Evolutionary conservation across 768 basidiomycete genomes (phyloP), one percentile per base, ranked within the genome.

Genomic region (Boletus tylopilopsis): DNA sequence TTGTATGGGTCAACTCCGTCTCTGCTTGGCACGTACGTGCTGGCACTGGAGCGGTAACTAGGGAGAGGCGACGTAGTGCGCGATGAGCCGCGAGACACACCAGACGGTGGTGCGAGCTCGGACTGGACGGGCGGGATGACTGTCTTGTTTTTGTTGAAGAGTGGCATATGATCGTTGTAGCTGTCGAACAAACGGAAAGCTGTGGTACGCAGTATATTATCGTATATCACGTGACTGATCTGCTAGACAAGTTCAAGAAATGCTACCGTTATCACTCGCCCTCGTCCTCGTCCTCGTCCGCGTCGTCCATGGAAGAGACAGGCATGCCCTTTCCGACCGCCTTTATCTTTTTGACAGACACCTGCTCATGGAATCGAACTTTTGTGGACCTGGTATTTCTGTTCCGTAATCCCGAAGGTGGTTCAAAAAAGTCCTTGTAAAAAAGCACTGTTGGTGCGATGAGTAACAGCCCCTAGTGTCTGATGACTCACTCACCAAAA

Each of bases 341-440:
- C 57, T 84, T 84, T 61, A 94, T 92, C 39, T 79, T 86, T 70
- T 84, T 92, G 32, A 94, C 85, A 32, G 81, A 73, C 23, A 94
- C 92, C 59, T 84, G 76, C 5, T 90, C 86, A 60, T 84, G 78
- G 64, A 94, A 94, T 19, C 87, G 83, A 11, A 94, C 92, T 48
- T 75, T 80, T 34, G 56, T 53, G 12, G 64, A 61, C 35, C 54
- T 56, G 35, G 21, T 50, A 29, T 33, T 64, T 64, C 56, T 40
- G 18, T 50, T 47, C 13, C 45, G 46, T 29, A 32, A 40, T 23
- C 54, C 57, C 19, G 58, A 66, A 12, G 86, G 87, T 7, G 83
- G 76, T 35, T 80, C 86, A 61, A 94, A 94, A 70, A 94, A 94
- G 62, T 92, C 90, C 32, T 68, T 68, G 65, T 92, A 94, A 67